Percentiles rank a stretch among this genome's conserved stretches.
phyloP scores from a whole-genome alignment of 352 stramenopile genomes.

The Pythium grandisporangium region DNA sequence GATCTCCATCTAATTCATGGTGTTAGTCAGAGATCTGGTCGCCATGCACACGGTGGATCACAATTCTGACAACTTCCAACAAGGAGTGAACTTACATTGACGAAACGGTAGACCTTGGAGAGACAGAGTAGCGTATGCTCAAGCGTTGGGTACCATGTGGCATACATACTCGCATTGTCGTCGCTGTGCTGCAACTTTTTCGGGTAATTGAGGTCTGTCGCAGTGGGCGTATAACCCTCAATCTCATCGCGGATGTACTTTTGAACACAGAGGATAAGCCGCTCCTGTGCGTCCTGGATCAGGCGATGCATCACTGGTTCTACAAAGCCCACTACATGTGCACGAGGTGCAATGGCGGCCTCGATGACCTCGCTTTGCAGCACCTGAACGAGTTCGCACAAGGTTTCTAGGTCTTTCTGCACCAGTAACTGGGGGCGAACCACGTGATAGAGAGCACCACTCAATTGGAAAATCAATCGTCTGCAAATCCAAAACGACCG shows the following conservation, averaged over 20 bases:
- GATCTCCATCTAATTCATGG: constrained; percentile 81
- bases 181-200: constrained; percentile 38
- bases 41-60: too few species aligned
- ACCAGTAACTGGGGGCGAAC: constrained; percentile 54
- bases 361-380: constrained; percentile 73
- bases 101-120: constrained; percentile 80
- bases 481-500: constrained; percentile 14
- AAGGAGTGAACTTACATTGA: constrained; percentile 33
- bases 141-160: constrained; percentile 76
- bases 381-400: constrained; percentile 77
- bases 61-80: not conserved
- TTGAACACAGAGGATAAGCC: constrained; percentile 75
- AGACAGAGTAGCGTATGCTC: constrained; percentile 79
- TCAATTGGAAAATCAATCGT: constrained; percentile 70
- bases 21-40: too few species aligned
- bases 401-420: constrained; percentile 64
- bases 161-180: constrained; percentile 35
- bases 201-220: constrained; percentile 60
- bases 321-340: constrained; percentile 32
- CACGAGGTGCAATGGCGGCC: constrained; percentile 44
- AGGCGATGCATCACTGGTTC: constrained; percentile 78
- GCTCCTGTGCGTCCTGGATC: constrained; percentile 77
- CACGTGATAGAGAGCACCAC: constrained; percentile 60
- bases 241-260: constrained; percentile 83
- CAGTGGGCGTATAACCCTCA: constrained; percentile 50